Evolutionary conservation across 2,329 filamentous ascomycete genomes (phyloP), one percentile per base, ranked within the genome.

Genomic region (Elsinoe fawcettii): DNA sequence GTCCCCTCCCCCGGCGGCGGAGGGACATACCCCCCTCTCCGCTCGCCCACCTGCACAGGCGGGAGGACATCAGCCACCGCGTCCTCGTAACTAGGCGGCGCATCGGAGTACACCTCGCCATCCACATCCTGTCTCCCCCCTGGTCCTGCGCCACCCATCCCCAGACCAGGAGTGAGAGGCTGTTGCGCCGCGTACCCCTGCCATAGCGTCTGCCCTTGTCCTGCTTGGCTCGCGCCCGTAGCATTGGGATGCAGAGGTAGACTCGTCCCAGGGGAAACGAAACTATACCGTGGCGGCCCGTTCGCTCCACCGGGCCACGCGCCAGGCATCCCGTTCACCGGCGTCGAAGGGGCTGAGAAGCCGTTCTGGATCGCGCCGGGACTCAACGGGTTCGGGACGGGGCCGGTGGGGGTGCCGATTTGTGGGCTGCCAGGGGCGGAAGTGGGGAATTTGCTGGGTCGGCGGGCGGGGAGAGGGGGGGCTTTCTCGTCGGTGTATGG

Each of bases 21-120:
- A 8, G 54, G 74, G 57, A 68, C 72, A 68, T 87, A 90, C 12
- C 82, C 83, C 25, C 85, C 83, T 64, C 90, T 77, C 23, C 85
- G 75, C 60, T 84, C 87, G 67, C 39, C 54, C 3, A 56, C 54
- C 43, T 89, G 81, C 57, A 90, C 82, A 1, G 89, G 88, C 34
- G 82, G 85, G 60, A 93, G 73, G 59, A 85, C 82, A 62, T 88
- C 85, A 5, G 90, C 90, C 73, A 96, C 85, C 11, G 90, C 90
- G 71, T 96, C 91, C 71, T 96, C 90, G 67, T 97, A 97, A 66
- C 89, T 96, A 6, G 91, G 91, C 16, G 92, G 91, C n/a, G 90
- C 88, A 57, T 93, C 90, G 30, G 89, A 85, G 62, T 81, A 76
- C 2, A 71, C 44, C 36, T 55, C 46, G 14, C 36, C 46, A 14